Evolutionary conservation across 1,284 basidiomycete species (phyloP).

Genomic region (Malassezia slooffiae): DNA sequence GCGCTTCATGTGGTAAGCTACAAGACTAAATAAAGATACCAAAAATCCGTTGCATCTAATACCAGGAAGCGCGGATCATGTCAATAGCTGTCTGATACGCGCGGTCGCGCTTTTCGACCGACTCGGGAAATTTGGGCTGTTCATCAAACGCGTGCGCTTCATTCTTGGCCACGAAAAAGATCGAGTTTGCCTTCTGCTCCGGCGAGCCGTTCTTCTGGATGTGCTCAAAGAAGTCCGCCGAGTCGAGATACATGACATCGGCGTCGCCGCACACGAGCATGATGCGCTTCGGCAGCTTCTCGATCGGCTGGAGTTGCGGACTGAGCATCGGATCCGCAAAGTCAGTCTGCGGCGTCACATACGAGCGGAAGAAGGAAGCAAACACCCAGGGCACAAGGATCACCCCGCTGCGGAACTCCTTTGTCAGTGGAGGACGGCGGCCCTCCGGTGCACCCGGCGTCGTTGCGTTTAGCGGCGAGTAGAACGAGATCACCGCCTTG

Average conservation of each 20-base stretch:
- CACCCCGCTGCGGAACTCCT: constrained; percentile 19
- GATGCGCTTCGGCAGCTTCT: constrained; percentile 18
- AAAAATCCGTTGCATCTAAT: neutral
- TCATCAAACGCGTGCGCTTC: constrained; percentile 42
- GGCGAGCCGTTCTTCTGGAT: constrained; percentile 18
- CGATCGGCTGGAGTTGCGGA: constrained; percentile 16
- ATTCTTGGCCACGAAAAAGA: constrained; percentile 21
- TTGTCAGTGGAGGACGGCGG: constrained; percentile 3
- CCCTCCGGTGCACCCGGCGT: constrained; percentile 13
- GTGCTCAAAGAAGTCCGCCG: constrained; percentile 20
- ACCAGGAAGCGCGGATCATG: constrained; percentile 36
- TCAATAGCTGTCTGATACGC: constrained; percentile 17
- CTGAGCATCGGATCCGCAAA: constrained; percentile 21
- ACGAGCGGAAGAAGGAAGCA: constrained; percentile 22
- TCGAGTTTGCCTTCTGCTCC: constrained; percentile 11
- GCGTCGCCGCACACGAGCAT: constrained; percentile 24
- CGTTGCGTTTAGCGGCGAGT: constrained; percentile 26
- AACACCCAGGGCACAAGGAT: constrained; percentile 21
- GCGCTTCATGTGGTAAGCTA: constrained; percentile 46
- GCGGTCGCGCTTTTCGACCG: constrained; percentile 16
- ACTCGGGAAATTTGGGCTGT: constrained; percentile 17
- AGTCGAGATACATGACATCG: constrained; percentile 29
- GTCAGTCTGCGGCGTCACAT: constrained; percentile 19
- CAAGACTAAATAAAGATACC: neutral
- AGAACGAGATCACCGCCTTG: constrained; percentile 20